Evolutionary conservation across 768 basidiomycete genomes (phyloP), one percentile per base, ranked within the genome.

Genomic region (Ephemerocybe angulata): DNA sequence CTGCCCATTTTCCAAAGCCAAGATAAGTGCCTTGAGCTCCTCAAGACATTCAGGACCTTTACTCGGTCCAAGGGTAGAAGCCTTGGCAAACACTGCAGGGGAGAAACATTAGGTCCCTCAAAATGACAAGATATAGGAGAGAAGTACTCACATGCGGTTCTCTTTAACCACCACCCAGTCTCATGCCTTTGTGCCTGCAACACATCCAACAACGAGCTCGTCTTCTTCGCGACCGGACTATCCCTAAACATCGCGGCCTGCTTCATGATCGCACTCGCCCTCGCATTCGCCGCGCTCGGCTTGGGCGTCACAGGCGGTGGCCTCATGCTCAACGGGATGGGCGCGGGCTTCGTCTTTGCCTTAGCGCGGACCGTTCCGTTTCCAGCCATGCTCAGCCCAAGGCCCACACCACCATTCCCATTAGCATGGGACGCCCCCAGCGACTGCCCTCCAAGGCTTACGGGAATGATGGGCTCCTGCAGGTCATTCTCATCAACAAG

Each of bases 151-250:
- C 92, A 69, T 38, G 80, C 74, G 66, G 82, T 85, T 59, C 87
- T 78, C 65, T 88, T 90, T 58, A 84, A 66, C 92, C 93, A 94
- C 93, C 93, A 95, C 6, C 82, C 82, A 21, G 82, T 84, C 62
- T 89, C 86, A 61, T 85, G 82, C 56, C 77, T 84, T 58, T 79
- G 76, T 52, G 81, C 85, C 56, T 86, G 82, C 44, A 90, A 68
- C 21, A 85, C 83, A 59, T 89, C 84, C 61, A 91, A 70, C 63
- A 93, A 70, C 17, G 83, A 80, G n/a, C 83, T 72, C 22, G 78
- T 63, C 28, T 70, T 72, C 25, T 73, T 77, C 58, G 78, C 79
- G 51, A 79, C 78, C 12, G 93, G 92, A 61, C 90, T 94, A 62
- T 94, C 88, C 65, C 84, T 77, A 72, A 93, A 94, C 60, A 86